These are phyloP conservation scores for Flaveria linearis DNA, from an alignment of 129 eudicot species.

Conservation along the genomic window DNA sequence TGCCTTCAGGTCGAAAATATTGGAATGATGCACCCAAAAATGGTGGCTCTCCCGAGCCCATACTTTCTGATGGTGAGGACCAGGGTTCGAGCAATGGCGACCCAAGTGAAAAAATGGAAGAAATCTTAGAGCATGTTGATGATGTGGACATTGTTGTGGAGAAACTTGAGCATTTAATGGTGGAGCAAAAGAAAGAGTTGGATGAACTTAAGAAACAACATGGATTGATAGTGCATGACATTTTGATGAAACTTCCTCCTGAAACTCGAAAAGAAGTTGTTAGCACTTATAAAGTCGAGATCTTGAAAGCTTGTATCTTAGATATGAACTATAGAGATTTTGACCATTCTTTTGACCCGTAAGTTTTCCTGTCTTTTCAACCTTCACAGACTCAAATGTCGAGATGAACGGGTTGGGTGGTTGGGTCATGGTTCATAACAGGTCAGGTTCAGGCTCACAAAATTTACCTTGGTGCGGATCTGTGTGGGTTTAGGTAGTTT, in stretches of 20 bases:
- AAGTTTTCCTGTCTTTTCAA: slow-evolving; percentile 37
- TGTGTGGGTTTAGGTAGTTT: not conserved
- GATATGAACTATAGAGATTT: not conserved
- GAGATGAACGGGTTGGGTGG: not conserved
- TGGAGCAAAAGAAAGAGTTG: slow-evolving; percentile 66
- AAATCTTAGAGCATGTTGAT: not conserved
- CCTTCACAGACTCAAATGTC: slow-evolving; percentile 21
- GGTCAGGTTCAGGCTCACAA: not conserved
- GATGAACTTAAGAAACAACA: slow-evolving; percentile 69
- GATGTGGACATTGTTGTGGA: slow-evolving; percentile 37
- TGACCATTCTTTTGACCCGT: slow-evolving; percentile 32
- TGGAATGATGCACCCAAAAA: slow-evolving; percentile 69
- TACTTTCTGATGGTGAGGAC: slow-evolving; percentile 39
- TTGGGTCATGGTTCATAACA: not conserved
- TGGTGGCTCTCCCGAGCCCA: slow-evolving; percentile 48
- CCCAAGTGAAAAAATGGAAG: slow-evolving; percentile 20
- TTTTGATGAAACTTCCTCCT: slow-evolving; percentile 53
- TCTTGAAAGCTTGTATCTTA: slow-evolving; percentile 15
- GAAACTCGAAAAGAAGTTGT: slow-evolving; percentile 47
- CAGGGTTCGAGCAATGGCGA: not conserved
- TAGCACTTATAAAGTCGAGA: slow-evolving; percentile 44
- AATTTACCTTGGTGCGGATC: not conserved
- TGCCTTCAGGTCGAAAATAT: slow-evolving; percentile 67
- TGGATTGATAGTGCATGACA: slow-evolving; percentile 40
- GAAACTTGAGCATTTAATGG: slow-evolving; percentile 52